Conservation (phyloP, 1,284 basidiomycete species). For the Boletus semigastroideus region DNA sequence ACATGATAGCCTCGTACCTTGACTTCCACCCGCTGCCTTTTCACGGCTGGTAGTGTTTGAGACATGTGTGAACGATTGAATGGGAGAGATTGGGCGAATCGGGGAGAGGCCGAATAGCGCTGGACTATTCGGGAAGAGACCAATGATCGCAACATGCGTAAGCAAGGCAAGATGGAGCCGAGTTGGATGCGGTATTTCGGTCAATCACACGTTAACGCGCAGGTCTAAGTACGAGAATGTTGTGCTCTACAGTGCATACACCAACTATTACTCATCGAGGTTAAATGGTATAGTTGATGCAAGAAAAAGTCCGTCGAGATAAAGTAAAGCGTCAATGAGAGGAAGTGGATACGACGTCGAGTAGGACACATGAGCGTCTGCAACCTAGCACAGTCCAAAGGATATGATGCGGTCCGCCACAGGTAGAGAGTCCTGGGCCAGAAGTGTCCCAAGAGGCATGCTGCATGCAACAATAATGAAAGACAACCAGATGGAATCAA, state of each 20-base stretch:
- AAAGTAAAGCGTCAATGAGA: constrained; percentile 29
- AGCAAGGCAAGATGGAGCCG: background rate
- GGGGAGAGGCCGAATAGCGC: background rate
- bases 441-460: constrained; percentile 16
- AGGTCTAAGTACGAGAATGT: constrained; percentile 21
- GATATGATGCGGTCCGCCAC: constrained; percentile 14
- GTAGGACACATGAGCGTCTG: constrained; percentile 24
- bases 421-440: constrained; percentile 5
- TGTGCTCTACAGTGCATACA: constrained; percentile 27
- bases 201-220: background rate
- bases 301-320: constrained; percentile 24
- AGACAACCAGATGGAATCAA: constrained; percentile 27
- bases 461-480: constrained; percentile 7
- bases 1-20: constrained; percentile 35
- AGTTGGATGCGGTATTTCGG: background rate
- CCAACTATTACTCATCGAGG: constrained; percentile 19
- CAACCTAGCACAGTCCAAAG: constrained; percentile 20
- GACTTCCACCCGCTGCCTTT: constrained; percentile 49
- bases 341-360: constrained; percentile 19
- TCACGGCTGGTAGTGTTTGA: constrained; percentile 34
- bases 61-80: constrained; percentile 32
- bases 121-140: background rate
- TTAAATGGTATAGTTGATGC: constrained; percentile 9
- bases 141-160: constrained; percentile 1
- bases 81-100: constrained; percentile 6